Conservation (phyloP, 2,329 filamentous ascomycete genomes). For the Davidsoniella neocaledoniae region DNA sequence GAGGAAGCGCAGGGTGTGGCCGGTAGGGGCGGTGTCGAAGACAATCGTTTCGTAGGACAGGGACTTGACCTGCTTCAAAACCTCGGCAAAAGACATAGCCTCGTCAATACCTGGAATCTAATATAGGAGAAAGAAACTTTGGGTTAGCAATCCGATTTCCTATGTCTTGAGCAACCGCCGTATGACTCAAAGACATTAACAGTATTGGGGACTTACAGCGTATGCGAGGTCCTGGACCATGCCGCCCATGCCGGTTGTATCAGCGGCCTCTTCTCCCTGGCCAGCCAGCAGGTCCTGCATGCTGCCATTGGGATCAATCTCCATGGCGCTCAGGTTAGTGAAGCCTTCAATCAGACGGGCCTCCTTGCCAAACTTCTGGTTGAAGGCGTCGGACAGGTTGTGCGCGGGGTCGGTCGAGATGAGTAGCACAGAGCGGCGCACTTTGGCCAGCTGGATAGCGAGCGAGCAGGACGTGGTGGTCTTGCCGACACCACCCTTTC, state of each 20-base stretch:
- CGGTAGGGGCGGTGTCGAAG: constrained; percentile 95
- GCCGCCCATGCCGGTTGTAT: constrained; percentile 57
- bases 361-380: constrained; percentile 98
- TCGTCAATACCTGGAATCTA: constrained; percentile 97
- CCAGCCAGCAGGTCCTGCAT: constrained; percentile 86
- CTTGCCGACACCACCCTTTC: constrained; percentile 96
- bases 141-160: constrained; percentile 1
- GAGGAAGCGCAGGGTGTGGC: constrained; percentile 94
- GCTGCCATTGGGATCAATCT: constrained; percentile 95
- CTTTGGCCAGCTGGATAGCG: constrained; percentile 90
- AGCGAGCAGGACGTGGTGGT: constrained; percentile 98
- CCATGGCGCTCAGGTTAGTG: constrained; percentile 90
- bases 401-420: constrained; percentile 98
- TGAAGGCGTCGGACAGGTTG: constrained; percentile 94
- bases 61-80: constrained; percentile 97
- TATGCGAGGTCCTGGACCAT: constrained; percentile 99
- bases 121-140: not conserved
- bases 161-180: not conserved
- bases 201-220: constrained; percentile 43
- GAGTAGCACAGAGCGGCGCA: constrained; percentile 86
- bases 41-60: constrained; percentile 98
- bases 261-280: constrained; percentile 50
- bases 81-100: constrained; percentile 98
- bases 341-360: constrained; percentile 84
- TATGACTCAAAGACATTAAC: too few relatives aligned